Evolutionary conservation across 306 rosid genomes (phyloP).

Genomic region (Glycine tomentella): DNA sequence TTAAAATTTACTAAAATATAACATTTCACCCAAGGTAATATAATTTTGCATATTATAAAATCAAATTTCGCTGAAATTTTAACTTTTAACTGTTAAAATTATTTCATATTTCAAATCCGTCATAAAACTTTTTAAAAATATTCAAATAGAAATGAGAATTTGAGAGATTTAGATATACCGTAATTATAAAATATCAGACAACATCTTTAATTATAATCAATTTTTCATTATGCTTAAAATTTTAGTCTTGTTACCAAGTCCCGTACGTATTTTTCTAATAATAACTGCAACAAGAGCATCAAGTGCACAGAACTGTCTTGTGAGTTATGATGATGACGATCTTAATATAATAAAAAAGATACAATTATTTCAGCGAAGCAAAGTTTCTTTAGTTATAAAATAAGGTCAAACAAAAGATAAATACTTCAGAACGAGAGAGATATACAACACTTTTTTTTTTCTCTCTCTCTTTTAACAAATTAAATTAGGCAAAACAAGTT

Average conservation of each 20-base stretch:
- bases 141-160: not conserved
- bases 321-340: too few relatives aligned
- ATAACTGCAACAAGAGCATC: not conserved
- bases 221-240: not conserved
- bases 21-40: too few relatives aligned
- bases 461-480: too few relatives aligned
- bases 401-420: too few relatives aligned
- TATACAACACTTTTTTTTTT: too few relatives aligned
- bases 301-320: too few relatives aligned
- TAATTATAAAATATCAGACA: not conserved
- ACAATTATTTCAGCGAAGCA: too few relatives aligned
- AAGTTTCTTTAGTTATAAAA: too few relatives aligned
- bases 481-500: too few relatives aligned
- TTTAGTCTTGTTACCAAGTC: not conserved
- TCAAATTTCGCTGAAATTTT: not conserved
- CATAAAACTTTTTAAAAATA: not conserved
- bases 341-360: too few relatives aligned
- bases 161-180: not conserved
- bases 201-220: not conserved
- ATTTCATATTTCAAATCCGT: not conserved
- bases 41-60: too few relatives aligned
- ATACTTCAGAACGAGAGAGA: too few relatives aligned
- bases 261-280: not conserved
- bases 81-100: not conserved
- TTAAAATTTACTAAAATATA: not conserved